Base-by-base conservation (phyloP, 768 basidiomycete genomes). In the Leccinum disarticulatum region DNA sequence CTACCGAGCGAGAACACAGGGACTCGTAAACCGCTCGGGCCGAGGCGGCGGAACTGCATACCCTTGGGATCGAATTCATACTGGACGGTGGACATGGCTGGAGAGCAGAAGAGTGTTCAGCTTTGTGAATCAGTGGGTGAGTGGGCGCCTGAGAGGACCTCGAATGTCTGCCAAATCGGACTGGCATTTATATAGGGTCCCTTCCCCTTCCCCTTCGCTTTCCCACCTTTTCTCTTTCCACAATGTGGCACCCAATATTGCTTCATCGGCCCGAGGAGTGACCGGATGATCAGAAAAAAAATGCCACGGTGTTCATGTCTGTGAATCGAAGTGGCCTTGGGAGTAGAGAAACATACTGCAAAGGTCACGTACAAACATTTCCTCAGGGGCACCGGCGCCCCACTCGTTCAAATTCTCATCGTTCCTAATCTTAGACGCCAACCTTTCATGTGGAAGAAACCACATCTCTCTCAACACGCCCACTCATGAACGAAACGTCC, bases 1-100 rank as follows among this genome's bases (percentile, higher is more conserved):
- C 79, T 79, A 59, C 83, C 84, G 38, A 83, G 76, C 11, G 77
- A 79, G 72, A 86, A 80, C 15, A 80, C 68, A 7, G 81, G 79
- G 4, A 85, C 83, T 38, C 79, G 74, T 56, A 83, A 67, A 15
- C 83, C 82, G 35, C 76, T 77, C 19, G 73, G 64, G 49, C 82
- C 82, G 13, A 82, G 71, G 55, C 77, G 75, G 58, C 78, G 75
- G 66, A 76, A 77, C 13, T 64, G 68, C 76, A 77, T 77, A 36
- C 68, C 67, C 68, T 78, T 78, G 56, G 72, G 73, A 28, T 78
- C 66, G 54, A 73, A 78, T 52, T 75, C 75, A n/a, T 69, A 61
- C 56, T 65, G 61, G 54, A 68, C 68, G 4, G 19, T 15, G 10
- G 70, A 67, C 73, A 74, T 73, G 51, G 43, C 31, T 53, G n/a